Evolutionary conservation across 2,329 filamentous ascomycete species (phyloP).

Genomic region (Alternaria infectoria): DNA sequence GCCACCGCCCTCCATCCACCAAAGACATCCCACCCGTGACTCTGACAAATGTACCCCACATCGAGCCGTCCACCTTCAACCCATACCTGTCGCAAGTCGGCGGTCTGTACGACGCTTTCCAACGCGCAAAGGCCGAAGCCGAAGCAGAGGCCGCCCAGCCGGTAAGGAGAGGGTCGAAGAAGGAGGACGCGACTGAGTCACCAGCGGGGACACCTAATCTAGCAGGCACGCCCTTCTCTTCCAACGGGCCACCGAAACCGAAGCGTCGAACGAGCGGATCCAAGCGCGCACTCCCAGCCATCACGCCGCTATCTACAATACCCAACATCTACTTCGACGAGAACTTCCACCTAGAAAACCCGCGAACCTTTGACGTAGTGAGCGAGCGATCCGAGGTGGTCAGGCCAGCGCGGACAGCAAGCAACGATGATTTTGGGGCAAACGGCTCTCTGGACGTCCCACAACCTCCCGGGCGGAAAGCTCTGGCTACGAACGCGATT

Average conservation of each 20-base stretch:
- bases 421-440: conserved; percentile 60
- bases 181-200: conserved; percentile 51
- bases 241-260: conserved; percentile 56
- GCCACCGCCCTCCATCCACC: conserved; percentile 81
- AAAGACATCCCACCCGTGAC: conserved; percentile 93
- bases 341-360: conserved; percentile 93
- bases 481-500: conserved; percentile 93
- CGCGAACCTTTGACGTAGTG: conserved; percentile 93
- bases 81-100: conserved; percentile 86
- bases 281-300: conserved; percentile 70
- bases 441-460: conserved; percentile 68
- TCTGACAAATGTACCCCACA: conserved; percentile 82
- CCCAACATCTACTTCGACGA: conserved; percentile 94
- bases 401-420: conserved; percentile 60
- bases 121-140: conserved; percentile 78
- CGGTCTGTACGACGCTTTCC: conserved; percentile 85
- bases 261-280: conserved; percentile 59
- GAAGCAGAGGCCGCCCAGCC: conserved; percentile 64
- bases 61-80: conserved; percentile 81
- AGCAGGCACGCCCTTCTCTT: conserved; percentile 49
- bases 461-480: conserved; percentile 69
- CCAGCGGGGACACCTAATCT: conserved; percentile 48
- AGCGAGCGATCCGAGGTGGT: conserved; percentile 97
- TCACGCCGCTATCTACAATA: conserved; percentile 89
- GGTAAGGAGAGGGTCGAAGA: conserved; percentile 55